phyloP scores from a whole-genome alignment of 129 eudicot genomes.

The Saussurea involucrata region DNA sequence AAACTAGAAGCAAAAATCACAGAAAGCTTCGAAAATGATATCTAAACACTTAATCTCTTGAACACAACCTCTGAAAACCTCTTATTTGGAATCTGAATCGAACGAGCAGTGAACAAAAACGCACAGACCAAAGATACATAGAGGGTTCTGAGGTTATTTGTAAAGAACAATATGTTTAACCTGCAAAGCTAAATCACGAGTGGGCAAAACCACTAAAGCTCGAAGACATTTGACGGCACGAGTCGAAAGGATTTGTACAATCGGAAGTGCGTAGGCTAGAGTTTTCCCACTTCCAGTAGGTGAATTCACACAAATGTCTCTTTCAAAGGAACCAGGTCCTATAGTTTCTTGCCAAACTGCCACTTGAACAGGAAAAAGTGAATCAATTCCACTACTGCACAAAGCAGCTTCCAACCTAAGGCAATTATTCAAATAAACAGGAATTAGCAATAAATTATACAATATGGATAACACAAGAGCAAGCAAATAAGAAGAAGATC shows the following conservation, averaged over 20 bases:
- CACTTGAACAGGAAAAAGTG: conserved; percentile 86
- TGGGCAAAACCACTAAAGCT: conserved; percentile 90
- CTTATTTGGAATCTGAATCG: background rate
- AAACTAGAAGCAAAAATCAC: no score
- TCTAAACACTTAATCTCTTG: no score
- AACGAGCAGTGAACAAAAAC: no score
- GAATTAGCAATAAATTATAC: background rate
- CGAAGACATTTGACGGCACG: conserved; percentile 72
- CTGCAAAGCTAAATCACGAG: conserved; percentile 93
- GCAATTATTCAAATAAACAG: background rate
- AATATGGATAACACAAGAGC: background rate
- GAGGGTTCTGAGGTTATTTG: background rate
- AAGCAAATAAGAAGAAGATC: background rate
- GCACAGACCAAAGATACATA: no score
- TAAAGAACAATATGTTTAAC: conserved; percentile 27
- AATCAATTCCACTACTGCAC: conserved; percentile 44
- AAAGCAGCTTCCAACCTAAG: conserved; percentile 62
- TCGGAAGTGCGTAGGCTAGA: conserved; percentile 80
- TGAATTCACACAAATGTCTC: conserved; percentile 85
- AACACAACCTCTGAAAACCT: no score
- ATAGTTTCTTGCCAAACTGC: conserved; percentile 92
- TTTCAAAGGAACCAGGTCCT: conserved; percentile 83
- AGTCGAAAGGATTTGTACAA: conserved; percentile 71
- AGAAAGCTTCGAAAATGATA: no score
- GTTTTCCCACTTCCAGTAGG: conserved; percentile 98